phyloP scores from a whole-genome alignment of 2,329 filamentous ascomycete genomes.

The Mycosphaerella sp. region DNA sequence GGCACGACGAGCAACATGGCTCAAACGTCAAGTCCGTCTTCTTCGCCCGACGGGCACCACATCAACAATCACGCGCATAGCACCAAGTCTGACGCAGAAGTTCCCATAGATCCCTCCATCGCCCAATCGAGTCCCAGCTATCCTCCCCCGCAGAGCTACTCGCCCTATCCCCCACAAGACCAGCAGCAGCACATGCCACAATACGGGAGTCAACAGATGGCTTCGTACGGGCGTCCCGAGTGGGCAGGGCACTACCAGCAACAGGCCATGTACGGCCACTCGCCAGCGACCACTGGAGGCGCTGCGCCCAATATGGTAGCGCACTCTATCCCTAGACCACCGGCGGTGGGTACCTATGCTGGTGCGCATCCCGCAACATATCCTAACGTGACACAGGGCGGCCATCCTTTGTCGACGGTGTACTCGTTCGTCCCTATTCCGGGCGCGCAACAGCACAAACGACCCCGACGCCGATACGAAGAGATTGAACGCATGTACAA shows the following conservation, averaged over 20 bases:
- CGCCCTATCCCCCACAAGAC: constrained; percentile 73
- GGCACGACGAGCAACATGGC: constrained; percentile 80
- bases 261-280: constrained; percentile 41
- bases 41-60: constrained; percentile 76
- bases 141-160: constrained; percentile 70
- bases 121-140: constrained; percentile 89
- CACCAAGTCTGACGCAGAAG: constrained; percentile 89
- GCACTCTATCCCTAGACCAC: constrained; percentile 52
- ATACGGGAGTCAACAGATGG: constrained; percentile 57
- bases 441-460: constrained; percentile 93
- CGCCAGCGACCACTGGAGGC: constrained; percentile 53
- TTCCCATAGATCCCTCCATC: constrained; percentile 99
- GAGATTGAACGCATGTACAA: constrained; percentile 99
- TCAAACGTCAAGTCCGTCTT: constrained; percentile 98
- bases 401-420: constrained; percentile 62
- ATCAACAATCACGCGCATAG: constrained; percentile 50
- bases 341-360: constrained; percentile 49
- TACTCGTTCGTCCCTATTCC: constrained; percentile 98
- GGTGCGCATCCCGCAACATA: constrained; percentile 24
- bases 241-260: constrained; percentile 60
- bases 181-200: constrained; percentile 73
- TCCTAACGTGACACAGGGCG: constrained; percentile 38
- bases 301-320: constrained; percentile 52
- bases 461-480: constrained; percentile 86
- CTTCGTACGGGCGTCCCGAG: constrained; percentile 64